These are phyloP conservation scores for Suillus tomentosus DNA, from an alignment of 768 basidiomycete species.

Conservation along the genomic window DNA sequence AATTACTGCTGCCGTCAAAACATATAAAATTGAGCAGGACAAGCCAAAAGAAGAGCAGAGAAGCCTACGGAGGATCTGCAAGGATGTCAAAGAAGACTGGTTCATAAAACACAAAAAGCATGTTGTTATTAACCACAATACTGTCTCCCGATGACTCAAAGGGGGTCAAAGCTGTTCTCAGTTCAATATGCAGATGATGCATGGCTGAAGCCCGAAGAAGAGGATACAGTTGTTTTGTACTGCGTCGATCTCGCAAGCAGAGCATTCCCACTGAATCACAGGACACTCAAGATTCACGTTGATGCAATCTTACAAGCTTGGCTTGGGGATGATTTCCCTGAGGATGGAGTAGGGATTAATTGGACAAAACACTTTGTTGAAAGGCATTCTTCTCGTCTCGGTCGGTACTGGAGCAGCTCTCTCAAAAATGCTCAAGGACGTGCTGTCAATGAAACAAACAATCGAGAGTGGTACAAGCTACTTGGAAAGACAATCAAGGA, in stretches of 20 bases:
- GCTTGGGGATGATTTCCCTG: too few relatives aligned
- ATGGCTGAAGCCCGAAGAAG: slow-evolving; percentile 35
- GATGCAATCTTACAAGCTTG: too few relatives aligned
- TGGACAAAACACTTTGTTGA: too few relatives aligned
- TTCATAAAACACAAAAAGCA: slow-evolving; percentile 15
- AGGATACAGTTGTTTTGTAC: slow-evolving; percentile 30
- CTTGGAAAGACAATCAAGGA: too few relatives aligned
- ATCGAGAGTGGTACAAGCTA: too few relatives aligned
- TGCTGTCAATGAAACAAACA: too few relatives aligned
- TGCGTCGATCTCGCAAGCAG: slow-evolving; percentile 28
- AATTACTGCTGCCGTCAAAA: too few relatives aligned
- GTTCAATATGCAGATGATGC: slow-evolving; percentile 22
- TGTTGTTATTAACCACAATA: slow-evolving; percentile 17
- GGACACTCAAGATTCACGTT: slow-evolving; percentile 35
- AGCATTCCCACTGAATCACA: slow-evolving; percentile 39
- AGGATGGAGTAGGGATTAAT: too few relatives aligned
- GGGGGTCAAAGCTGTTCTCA: slow-evolving; percentile 22
- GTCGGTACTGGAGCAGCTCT: too few relatives aligned
- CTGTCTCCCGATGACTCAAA: slow-evolving; percentile 17
- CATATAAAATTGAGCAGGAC: slow-evolving; percentile 3
- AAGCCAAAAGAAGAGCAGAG: slow-evolving; percentile 6
- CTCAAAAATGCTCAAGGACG: too few relatives aligned
- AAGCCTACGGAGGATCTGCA: slow-evolving; percentile 16
- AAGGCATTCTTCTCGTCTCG: too few relatives aligned
- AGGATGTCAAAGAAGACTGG: slow-evolving; percentile 15